Percentiles rank a stretch among this genome's conserved stretches.
phyloP scores from a whole-genome alignment of 306 rosid genomes.

The Rosa chinensis region DNA sequence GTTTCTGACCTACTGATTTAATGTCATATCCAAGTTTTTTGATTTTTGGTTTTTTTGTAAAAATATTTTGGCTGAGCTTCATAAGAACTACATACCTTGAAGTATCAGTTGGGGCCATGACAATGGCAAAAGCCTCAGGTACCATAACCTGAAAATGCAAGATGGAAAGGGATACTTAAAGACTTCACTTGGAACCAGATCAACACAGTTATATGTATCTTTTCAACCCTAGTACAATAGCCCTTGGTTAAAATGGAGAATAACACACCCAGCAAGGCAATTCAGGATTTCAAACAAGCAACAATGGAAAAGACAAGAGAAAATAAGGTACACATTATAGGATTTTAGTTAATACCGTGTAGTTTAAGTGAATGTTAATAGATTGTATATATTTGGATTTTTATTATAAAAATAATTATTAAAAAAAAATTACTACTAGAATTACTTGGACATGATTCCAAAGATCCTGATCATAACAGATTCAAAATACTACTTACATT shows the following conservation, averaged over 20 bases:
- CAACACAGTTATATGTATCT: background rate
- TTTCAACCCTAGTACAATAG: background rate
- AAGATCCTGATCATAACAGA: background rate
- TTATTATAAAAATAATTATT: too few species aligned
- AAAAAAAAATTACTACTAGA: background rate
- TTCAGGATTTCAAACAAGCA: background rate
- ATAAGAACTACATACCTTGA: slow-evolving; percentile 42
- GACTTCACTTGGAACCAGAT: slow-evolving; percentile 3
- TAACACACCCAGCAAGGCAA: background rate
- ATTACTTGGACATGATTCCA: background rate
- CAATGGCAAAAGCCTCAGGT: slow-evolving; percentile 86
- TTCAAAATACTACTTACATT: background rate
- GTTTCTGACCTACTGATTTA: background rate
- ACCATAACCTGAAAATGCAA: slow-evolving; percentile 56
- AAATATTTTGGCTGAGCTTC: background rate
- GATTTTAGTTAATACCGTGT: background rate
- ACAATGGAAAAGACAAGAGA: background rate
- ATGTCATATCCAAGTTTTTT: background rate
- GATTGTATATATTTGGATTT: background rate
- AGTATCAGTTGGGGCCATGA: slow-evolving; percentile 75
- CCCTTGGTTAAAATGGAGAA: background rate
- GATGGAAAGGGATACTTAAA: slow-evolving; percentile 9
- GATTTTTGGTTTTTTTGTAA: too few species aligned
- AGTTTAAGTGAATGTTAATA: background rate
- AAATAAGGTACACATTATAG: background rate